Conservation (phyloP, 2,329 filamentous ascomycete species). For the Aspergillus piperis region DNA sequence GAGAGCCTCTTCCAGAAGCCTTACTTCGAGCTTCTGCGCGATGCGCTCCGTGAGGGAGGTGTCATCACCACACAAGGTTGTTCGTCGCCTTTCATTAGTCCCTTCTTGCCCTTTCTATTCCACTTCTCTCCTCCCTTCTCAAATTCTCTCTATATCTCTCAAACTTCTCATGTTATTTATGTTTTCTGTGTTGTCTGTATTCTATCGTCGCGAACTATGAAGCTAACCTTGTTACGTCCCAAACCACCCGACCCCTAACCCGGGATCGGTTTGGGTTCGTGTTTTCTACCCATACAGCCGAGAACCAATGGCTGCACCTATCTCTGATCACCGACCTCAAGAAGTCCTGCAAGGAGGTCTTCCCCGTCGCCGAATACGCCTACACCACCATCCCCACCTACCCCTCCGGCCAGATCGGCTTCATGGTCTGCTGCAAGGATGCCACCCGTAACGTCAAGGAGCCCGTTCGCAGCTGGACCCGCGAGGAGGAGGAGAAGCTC, state of each 20-base stretch:
- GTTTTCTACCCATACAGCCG: constrained; percentile 60
- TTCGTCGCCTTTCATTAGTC: constrained; percentile 73
- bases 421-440: constrained; percentile 99
- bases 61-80: constrained; percentile 99
- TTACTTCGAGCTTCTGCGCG: constrained; percentile 92
- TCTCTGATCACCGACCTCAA: constrained; percentile 91
- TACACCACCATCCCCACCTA: constrained; percentile 99
- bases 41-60: constrained; percentile 88
- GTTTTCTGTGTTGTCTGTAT: constrained; percentile 9
- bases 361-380: constrained; percentile 96
- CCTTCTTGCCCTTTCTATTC: constrained; percentile 20
- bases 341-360: constrained; percentile 95
- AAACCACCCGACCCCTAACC: constrained; percentile 32
- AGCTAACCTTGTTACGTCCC: constrained; percentile 30
- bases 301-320: constrained; percentile 99
- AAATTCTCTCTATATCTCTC: constrained; percentile 13
- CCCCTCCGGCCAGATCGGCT: constrained; percentile 97
- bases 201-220: constrained; percentile 10
- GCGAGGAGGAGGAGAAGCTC: constrained; percentile 87
- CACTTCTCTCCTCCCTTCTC: constrained; percentile 41
- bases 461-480: constrained; percentile 77
- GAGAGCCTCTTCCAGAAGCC: constrained; percentile 98
- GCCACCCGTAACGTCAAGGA: constrained; percentile 77
- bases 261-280: constrained; percentile 35
- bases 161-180: not conserved